Percentiles rank a stretch among this genome's conserved stretches.
Evolutionary conservation across 2,329 filamentous ascomycete genomes (phyloP).

Genomic region (Penicillium hesseltinei): DNA sequence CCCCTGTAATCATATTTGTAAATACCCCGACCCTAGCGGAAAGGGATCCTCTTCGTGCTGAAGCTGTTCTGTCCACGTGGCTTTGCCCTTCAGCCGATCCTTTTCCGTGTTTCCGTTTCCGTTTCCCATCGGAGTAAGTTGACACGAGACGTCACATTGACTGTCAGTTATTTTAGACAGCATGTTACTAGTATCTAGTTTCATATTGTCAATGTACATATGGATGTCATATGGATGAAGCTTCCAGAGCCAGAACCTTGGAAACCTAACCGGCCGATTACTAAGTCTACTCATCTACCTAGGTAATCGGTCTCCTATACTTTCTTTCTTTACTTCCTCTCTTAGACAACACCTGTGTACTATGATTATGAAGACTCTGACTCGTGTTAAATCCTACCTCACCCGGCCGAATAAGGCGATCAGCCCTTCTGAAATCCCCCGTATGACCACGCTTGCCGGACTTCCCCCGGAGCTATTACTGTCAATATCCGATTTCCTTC

Average conservation of each 20-base stretch:
- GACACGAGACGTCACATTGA: background rate
- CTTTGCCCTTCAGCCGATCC: background rate
- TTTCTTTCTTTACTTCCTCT: too few relatives aligned
- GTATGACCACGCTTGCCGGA: background rate
- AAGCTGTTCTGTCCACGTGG: background rate
- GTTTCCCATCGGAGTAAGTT: background rate
- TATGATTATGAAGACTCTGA: too few relatives aligned
- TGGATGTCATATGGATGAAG: background rate
- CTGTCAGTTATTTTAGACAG: background rate
- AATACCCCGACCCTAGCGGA: background rate
- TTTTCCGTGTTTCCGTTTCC: background rate
- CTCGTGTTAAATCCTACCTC: too few relatives aligned
- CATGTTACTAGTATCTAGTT: background rate
- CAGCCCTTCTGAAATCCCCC: too few relatives aligned
- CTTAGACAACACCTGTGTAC: too few relatives aligned
- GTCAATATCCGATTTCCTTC: background rate
- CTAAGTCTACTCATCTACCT: too few relatives aligned
- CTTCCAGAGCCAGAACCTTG: too few relatives aligned
- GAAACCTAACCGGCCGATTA: too few relatives aligned
- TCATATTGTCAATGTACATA: background rate
- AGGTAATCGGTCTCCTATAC: too few relatives aligned
- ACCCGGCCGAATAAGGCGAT: too few relatives aligned
- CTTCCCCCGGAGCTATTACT: constrained; percentile 7
- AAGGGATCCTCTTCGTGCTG: background rate
- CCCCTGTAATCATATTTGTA: background rate